A percentile compares a stretch with the other conserved stretches of the same genome.
Conservation (phyloP, 352 stramenopile genomes). For the Pythium chondricola region DNA sequence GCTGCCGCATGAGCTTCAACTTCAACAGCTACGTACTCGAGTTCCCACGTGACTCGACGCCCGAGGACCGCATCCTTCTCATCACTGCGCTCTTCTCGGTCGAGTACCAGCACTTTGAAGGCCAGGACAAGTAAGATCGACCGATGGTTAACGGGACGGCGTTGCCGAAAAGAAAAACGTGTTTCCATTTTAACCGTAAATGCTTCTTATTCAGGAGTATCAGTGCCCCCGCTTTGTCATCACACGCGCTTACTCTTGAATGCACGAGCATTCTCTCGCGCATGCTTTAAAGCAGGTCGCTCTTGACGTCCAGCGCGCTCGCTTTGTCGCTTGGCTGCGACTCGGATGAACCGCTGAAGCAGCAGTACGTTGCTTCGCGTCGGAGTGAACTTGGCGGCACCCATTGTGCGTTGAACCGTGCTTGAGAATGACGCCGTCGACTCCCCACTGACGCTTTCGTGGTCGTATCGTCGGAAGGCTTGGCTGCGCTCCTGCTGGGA, state of each 20-base stretch:
- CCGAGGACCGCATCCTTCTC: slow-evolving; percentile 47
- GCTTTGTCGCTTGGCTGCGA: slow-evolving; percentile 4
- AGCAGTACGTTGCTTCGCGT: slow-evolving; percentile 45
- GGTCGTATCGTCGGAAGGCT: not conserved
- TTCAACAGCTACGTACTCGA: slow-evolving; percentile 61
- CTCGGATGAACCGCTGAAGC: slow-evolving; percentile 48
- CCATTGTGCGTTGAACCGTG: slow-evolving; percentile 16
- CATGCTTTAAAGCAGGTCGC: no score
- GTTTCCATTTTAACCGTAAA: no score
- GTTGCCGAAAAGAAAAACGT: no score
- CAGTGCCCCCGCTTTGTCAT: no score
- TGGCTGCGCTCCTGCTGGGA: not conserved
- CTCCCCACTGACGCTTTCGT: slow-evolving; percentile 4
- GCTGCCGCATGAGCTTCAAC: slow-evolving; percentile 27
- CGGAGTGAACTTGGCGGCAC: slow-evolving; percentile 54
- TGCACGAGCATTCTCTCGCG: no score
- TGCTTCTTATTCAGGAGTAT: no score
- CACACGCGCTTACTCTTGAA: no score
- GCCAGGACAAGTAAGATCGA: slow-evolving; percentile 10
- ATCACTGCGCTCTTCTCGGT: slow-evolving; percentile 54
- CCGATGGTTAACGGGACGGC: no score
- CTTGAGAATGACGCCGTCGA: slow-evolving; percentile 19
- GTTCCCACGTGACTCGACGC: slow-evolving; percentile 48
- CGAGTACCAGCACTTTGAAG: slow-evolving; percentile 57
- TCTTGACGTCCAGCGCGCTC: no score